Evolutionary conservation across 257 asterid genomes (phyloP), one percentile per base, ranked within the genome.

Genomic region (Echites panduratus): DNA sequence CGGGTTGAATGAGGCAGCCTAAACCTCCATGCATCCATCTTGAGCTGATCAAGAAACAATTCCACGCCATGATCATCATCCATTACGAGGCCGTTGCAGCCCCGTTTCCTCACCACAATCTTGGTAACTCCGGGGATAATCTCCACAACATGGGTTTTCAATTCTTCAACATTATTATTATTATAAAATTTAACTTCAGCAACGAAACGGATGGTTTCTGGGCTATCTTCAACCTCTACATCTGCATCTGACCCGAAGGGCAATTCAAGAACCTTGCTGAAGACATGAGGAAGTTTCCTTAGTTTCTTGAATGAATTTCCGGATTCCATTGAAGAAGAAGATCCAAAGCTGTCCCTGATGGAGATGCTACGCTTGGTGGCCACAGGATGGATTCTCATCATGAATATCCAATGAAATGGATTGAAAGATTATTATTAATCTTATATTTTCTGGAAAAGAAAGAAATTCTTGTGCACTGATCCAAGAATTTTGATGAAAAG

Each of bases 111-210:
- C 45, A 90, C 80, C 65, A 88, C 90, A 75, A 90, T 79, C 84
- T 90, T 90, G 77, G 87, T 73, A 54, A 90, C 85, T 10, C 95
- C 95, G 0, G 92, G 92, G 64, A 84, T 89, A 47, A 90, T 90
- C 86, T 90, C 94, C 58, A 85, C 89, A 0, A 90, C 88, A 54
- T 80, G 91, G 66, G 86, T 89, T 78, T 77, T 82, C 0, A 88
- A 79, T 7, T 69, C 75, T 0, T 73, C 81, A 0, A 66, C 70
- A n/a, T 17, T 45, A 17, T 10, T 43, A 26, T 10, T 13, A 9
- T 59, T 16, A 7, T 11, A 67, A 1, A 70, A 76, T 59, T 79
- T 73, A 38, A 79, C 69, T 56, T 82, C 76, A 22, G 76, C 89
- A 9, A 78, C 22, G 68, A 88, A 90, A 2, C 88, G 88, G 77